A percentile compares a stretch with the other conserved stretches of the same genome.
These are phyloP conservation scores for Lophiotrema nucula DNA, from an alignment of 495 filamentous ascomycete genomes.

Conservation along the genomic window DNA sequence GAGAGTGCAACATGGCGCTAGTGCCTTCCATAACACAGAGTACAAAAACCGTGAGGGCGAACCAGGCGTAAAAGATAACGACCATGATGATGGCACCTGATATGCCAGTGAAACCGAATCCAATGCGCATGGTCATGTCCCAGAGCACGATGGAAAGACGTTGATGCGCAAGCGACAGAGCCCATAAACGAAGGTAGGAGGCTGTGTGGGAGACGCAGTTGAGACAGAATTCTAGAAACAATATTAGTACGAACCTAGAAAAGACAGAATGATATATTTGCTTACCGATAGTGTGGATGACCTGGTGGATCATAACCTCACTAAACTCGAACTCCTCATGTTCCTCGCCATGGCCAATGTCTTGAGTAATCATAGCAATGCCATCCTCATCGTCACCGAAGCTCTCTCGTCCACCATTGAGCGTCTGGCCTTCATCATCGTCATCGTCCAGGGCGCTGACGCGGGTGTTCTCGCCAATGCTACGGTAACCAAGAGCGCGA, in stretches of 20 bases:
- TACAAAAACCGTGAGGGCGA: constrained; percentile 75
- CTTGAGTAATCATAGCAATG: constrained; percentile 87
- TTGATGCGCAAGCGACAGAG: constrained; percentile 93
- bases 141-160: constrained; percentile 95
- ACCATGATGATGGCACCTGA: constrained; percentile 77
- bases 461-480: constrained; percentile 80
- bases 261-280: constrained; percentile 8
- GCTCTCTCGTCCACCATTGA: constrained; percentile 66
- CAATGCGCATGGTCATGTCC: constrained; percentile 85
- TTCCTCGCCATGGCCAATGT: constrained; percentile 69
- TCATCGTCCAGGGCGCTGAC: constrained; percentile 84
- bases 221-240: constrained; percentile 83
- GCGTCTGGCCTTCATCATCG: constrained; percentile 47
- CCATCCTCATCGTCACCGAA: constrained; percentile 80
- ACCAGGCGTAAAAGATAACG: constrained; percentile 80
- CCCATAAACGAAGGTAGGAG: constrained; percentile 98
- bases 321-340: constrained; percentile 96
- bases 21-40: constrained; percentile 83
- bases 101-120: constrained; percentile 64
- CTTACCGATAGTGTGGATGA: constrained; percentile 96
- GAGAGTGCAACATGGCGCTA: constrained; percentile 86
- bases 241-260: constrained; percentile 13
- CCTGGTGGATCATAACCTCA: constrained; percentile 97
- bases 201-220: constrained; percentile 99
- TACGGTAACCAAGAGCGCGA: constrained; percentile 83